Percentiles rank a stretch among this genome's conserved stretches.
Evolutionary conservation across 2,329 filamentous ascomycete species (phyloP).

Genomic region (Thermothelomyces thermophilus): DNA sequence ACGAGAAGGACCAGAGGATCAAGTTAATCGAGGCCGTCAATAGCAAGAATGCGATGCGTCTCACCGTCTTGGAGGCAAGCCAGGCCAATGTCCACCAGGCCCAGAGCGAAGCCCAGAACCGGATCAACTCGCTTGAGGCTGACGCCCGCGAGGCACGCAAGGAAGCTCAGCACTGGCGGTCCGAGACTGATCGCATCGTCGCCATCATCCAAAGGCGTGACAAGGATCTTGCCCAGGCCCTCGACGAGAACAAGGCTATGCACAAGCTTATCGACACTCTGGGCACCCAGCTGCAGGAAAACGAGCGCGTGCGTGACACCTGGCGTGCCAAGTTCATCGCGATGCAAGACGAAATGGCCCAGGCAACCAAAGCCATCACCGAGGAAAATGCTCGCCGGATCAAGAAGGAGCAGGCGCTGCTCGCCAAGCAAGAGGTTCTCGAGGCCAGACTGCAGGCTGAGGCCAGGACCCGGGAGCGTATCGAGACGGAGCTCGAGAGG

Average conservation of each 20-base stretch:
- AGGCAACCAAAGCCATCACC: constrained; percentile 69
- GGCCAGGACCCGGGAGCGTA: constrained; percentile 59
- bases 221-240: constrained; percentile 41
- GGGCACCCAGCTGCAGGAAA: constrained; percentile 75
- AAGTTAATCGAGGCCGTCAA: constrained; percentile 51
- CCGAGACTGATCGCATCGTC: constrained; percentile 54
- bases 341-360: constrained; percentile 80
- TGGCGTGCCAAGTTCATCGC: constrained; percentile 80
- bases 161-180: constrained; percentile 54
- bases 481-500: constrained; percentile 60
- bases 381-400: constrained; percentile 75
- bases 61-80: constrained; percentile 62
- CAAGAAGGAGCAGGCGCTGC: constrained; percentile 70
- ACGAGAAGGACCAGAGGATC: constrained; percentile 63
- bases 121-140: constrained; percentile 45
- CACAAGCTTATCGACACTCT: constrained; percentile 67
- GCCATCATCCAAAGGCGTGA: constrained; percentile 44
- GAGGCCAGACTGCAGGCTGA: constrained; percentile 72
- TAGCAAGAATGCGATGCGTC: constrained; percentile 52
- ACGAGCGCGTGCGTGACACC: constrained; percentile 72
- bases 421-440: constrained; percentile 73
- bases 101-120: constrained; percentile 50
- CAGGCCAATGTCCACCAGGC: constrained; percentile 51
- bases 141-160: constrained; percentile 51
- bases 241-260: constrained; percentile 64